Evolutionary conservation across 2,329 filamentous ascomycete species (phyloP).

Genomic region (Ascomycota sp.): DNA sequence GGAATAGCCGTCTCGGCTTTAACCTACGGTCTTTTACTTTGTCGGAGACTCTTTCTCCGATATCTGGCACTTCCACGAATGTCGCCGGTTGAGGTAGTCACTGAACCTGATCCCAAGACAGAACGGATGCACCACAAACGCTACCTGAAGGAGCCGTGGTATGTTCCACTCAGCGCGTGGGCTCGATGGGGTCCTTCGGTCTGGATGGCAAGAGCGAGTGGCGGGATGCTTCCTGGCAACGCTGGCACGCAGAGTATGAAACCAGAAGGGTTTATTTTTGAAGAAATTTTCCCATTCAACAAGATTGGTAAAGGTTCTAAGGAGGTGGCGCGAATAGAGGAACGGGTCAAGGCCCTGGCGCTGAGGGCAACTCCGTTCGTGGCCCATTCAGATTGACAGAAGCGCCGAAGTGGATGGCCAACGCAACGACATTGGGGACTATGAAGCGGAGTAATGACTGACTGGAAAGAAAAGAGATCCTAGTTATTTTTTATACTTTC

Average conservation of each 20-base stretch:
- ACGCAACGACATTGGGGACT: no score
- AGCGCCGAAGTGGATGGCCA: neutral
- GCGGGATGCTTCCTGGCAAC: constrained; percentile 25
- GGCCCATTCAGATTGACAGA: neutral
- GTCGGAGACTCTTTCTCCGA: constrained; percentile 34
- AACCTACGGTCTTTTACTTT: constrained; percentile 24
- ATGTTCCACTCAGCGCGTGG: constrained; percentile 37
- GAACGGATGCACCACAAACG: constrained; percentile 26
- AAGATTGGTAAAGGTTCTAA: constrained; percentile 31
- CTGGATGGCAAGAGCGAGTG: constrained; percentile 22
- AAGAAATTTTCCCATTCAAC: constrained; percentile 40
- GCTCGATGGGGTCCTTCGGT: constrained; percentile 40
- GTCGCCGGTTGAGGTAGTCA: constrained; percentile 16
- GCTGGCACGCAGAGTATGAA: constrained; percentile 14
- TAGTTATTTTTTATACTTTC: no score
- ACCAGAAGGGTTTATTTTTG: constrained; percentile 30
- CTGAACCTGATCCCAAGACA: constrained; percentile 28
- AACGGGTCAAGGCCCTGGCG: constrained; percentile 11
- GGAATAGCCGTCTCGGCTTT: constrained; percentile 14
- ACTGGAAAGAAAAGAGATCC: no score
- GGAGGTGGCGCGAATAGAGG: constrained; percentile 12
- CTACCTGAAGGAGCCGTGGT: constrained; percentile 46
- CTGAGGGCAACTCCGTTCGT: constrained; percentile 24
- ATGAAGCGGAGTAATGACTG: no score
- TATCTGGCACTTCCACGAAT: constrained; percentile 39